Evolutionary conservation across 345 rosid species (phyloP).

Genomic region (Eucalyptus fibrosa): DNA sequence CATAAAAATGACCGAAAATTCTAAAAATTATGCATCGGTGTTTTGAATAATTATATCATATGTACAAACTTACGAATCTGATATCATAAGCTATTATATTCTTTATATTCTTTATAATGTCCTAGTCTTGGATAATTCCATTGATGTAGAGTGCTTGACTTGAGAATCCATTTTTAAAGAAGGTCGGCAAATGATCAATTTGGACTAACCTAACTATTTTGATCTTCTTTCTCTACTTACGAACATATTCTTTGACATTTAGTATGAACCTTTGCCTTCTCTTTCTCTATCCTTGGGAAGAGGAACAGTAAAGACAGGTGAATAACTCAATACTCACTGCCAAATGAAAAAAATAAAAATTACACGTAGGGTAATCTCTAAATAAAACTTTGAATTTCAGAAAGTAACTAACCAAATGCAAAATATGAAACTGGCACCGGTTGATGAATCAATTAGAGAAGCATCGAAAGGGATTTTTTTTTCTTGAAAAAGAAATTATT

Average conservation of each 20-base stretch:
- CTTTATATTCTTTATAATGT: neutral
- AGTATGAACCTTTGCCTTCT: neutral
- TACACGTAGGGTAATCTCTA: neutral
- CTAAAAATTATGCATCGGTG: neutral
- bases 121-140: neutral
- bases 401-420: neutral
- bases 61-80: neutral
- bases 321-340: neutral
- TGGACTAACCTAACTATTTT: neutral
- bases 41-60: neutral
- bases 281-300: neutral
- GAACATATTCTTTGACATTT: neutral
- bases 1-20: neutral
- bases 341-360: neutral
- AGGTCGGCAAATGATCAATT: neutral
- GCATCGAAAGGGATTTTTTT: neutral
- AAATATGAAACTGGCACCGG: neutral
- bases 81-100: neutral
- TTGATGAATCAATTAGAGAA: neutral
- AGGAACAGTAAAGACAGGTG: neutral
- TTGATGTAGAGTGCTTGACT: neutral
- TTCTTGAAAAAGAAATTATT: neutral
- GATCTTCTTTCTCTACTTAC: neutral
- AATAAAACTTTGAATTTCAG: neutral
- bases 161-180: neutral